These are phyloP conservation scores for Colletotrichum somersetense DNA, from an alignment of 2,329 filamentous ascomycete genomes.

Conservation along the genomic window DNA sequence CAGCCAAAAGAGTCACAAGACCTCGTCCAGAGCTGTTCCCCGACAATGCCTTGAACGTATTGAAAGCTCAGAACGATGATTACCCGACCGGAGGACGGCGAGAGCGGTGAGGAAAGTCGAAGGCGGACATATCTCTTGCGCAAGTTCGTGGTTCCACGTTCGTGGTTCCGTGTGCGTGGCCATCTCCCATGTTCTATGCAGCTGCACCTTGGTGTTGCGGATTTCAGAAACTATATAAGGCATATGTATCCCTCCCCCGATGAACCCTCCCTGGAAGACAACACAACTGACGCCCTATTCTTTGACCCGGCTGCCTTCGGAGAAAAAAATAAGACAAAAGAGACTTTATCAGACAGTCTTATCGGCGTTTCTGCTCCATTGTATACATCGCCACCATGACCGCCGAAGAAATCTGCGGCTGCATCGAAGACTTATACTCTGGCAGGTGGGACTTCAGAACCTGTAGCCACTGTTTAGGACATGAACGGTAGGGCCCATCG, in stretches of 20 bases:
- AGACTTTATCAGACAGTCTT: background rate
- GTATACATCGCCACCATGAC: slow-evolving; percentile 13
- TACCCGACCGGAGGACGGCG: background rate
- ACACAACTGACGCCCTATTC: background rate
- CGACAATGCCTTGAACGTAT: slow-evolving; percentile 14
- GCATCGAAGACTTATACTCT: slow-evolving; percentile 39
- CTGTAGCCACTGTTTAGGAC: slow-evolving; percentile 32
- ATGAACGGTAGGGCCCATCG: slow-evolving; percentile 13
- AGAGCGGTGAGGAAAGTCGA: slow-evolving; percentile 25
- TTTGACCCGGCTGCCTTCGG: background rate
- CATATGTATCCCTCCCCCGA: background rate
- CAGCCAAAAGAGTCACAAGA: slow-evolving; percentile 29
- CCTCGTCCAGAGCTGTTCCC: slow-evolving; percentile 8
- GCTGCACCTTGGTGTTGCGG: background rate
- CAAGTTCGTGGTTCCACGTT: background rate
- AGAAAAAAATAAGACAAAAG: no score
- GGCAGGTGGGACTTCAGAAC: slow-evolving; percentile 39
- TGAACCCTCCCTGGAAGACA: background rate
- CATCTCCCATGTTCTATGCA: background rate
- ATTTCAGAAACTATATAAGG: slow-evolving; percentile 7
- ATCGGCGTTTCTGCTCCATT: no score
- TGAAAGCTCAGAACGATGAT: slow-evolving; percentile 1
- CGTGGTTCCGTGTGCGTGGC: background rate
- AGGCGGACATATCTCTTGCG: background rate
- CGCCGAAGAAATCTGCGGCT: slow-evolving; percentile 42